These are phyloP conservation scores for Erythrophleum fordii DNA, from an alignment of 306 rosid genomes.

Conservation along the genomic window DNA sequence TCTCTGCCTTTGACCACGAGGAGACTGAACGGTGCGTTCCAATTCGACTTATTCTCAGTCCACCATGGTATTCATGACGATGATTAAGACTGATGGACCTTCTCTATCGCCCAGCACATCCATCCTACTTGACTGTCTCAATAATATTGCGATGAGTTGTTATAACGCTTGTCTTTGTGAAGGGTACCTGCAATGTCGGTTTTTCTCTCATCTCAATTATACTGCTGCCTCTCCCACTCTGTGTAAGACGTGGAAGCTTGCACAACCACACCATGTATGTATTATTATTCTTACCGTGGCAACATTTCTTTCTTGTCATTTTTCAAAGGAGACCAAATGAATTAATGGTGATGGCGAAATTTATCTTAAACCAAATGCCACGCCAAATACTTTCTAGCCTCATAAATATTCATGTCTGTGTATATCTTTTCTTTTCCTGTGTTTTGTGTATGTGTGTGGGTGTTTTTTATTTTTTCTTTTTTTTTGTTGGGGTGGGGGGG, in stretches of 20 bases:
- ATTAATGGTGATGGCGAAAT: conserved; percentile 43
- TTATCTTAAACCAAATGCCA: conserved; percentile 41
- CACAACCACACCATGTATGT: conserved; percentile 26
- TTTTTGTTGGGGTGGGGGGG: too few relatives aligned
- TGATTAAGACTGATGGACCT: neutral
- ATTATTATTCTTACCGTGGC: neutral
- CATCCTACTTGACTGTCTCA: neutral
- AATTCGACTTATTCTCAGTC: neutral
- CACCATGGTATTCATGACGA: neutral
- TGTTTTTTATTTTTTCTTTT: neutral
- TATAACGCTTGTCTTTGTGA: neutral
- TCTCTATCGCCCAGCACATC: neutral
- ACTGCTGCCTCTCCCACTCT: neutral
- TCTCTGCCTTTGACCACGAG: neutral
- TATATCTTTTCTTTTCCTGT: neutral
- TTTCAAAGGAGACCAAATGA: conserved; percentile 37
- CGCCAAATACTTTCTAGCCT: conserved; percentile 50
- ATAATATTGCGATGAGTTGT: neutral
- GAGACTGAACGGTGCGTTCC: neutral
- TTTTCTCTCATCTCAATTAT: neutral
- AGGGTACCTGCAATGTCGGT: neutral
- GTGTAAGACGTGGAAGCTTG: conserved; percentile 41
- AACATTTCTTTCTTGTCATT: conserved; percentile 38
- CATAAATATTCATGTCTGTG: conserved; percentile 18
- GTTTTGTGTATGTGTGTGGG: neutral